phyloP scores from a whole-genome alignment of 768 basidiomycete species.

The Tulasnella sp. region DNA sequence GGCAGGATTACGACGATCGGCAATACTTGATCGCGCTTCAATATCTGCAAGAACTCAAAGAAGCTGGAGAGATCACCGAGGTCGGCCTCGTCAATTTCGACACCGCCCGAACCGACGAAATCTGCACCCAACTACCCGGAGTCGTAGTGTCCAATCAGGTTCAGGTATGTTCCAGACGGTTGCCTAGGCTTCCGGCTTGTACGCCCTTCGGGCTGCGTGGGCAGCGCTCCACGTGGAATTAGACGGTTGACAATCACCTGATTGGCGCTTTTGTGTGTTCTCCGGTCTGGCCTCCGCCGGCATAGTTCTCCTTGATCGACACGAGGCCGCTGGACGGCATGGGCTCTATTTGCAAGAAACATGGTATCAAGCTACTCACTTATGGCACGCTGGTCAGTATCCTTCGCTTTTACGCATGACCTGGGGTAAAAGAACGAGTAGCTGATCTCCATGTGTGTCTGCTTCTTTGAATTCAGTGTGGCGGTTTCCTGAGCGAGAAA shows the following conservation, averaged over 20 bases:
- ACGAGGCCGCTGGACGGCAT: slow-evolving; percentile 65
- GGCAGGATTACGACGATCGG: slow-evolving; percentile 54
- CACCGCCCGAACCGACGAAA: slow-evolving; percentile 59
- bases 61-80: slow-evolving; percentile 41
- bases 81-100: slow-evolving; percentile 80
- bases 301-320: slow-evolving; percentile 72
- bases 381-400: slow-evolving; percentile 64
- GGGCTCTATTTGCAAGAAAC: slow-evolving; percentile 62
- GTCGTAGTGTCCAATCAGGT: slow-evolving; percentile 74
- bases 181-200: background rate
- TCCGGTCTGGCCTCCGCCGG: background rate
- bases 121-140: slow-evolving; percentile 59
- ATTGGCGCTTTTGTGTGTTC: background rate
- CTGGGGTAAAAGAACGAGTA: background rate
- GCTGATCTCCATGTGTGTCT: background rate
- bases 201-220: background rate
- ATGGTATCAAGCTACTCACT: slow-evolving; percentile 62
- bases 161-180: slow-evolving; percentile 37
- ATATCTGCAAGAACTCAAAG: slow-evolving; percentile 47
- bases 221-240: background rate
- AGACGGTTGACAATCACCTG: background rate
- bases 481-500: slow-evolving; percentile 67
- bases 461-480: slow-evolving; percentile 41
- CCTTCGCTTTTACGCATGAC: slow-evolving; percentile 5
- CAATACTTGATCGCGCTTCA: slow-evolving; percentile 38